Conservation (phyloP, 2,329 filamentous ascomycete genomes). For the Venturia pyrina region DNA sequence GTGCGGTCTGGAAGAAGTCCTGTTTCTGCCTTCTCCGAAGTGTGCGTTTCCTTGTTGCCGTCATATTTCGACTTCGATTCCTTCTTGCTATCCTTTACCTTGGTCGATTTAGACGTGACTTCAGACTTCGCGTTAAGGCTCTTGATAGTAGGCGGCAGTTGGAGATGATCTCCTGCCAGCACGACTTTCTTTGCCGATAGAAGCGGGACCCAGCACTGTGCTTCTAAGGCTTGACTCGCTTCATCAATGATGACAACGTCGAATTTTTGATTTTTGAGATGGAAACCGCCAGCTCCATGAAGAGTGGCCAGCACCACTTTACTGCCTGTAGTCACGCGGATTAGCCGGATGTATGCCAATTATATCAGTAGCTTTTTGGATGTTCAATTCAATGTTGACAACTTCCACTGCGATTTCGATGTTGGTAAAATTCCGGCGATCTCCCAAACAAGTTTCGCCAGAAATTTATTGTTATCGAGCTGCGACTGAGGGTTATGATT, state of each 20-base stretch:
- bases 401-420: not conserved
- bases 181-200: constrained; percentile 67
- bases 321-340: constrained; percentile 49
- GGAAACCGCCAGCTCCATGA: constrained; percentile 80
- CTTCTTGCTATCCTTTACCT: constrained; percentile 33
- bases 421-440: not conserved
- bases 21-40: not conserved
- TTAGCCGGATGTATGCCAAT: not conserved
- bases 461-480: not conserved
- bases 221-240: constrained; percentile 88
- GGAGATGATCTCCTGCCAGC: constrained; percentile 86
- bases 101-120: constrained; percentile 24
- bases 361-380: too few relatives aligned
- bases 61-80: constrained; percentile 21
- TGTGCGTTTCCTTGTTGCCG: constrained; percentile 13
- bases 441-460: too few relatives aligned
- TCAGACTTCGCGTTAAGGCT: constrained; percentile 44
- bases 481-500: not conserved
- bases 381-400: not conserved
- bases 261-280: constrained; percentile 70
- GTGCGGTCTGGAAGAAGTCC: constrained; percentile 17
- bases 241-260: constrained; percentile 96
- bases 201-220: constrained; percentile 92
- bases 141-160: constrained; percentile 91
- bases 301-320: constrained; percentile 87